Percentiles rank a stretch among this genome's conserved stretches.
Conservation (phyloP, 495 filamentous ascomycete genomes). For the Talaromyces proteolyticus region DNA sequence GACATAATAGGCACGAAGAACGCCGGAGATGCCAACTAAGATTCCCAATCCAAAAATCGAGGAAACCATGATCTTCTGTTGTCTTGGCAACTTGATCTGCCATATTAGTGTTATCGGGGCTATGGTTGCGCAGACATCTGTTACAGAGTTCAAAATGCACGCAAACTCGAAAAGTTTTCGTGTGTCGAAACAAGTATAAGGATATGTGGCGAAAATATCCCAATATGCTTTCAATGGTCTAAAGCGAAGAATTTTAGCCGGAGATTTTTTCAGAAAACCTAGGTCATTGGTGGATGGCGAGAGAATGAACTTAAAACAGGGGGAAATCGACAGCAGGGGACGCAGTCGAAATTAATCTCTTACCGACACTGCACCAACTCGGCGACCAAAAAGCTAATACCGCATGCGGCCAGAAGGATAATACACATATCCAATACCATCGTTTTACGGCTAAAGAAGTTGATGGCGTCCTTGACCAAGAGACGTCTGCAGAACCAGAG, state of each 20-base stretch:
- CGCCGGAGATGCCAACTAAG: constrained; percentile 50
- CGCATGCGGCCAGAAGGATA: constrained; percentile 34
- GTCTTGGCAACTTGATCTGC: constrained; percentile 45
- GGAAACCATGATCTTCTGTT: constrained; percentile 47
- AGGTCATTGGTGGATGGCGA: background rate
- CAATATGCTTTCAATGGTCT: constrained; percentile 52
- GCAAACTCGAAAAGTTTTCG: constrained; percentile 41
- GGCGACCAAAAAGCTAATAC: constrained; percentile 40
- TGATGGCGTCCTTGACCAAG: constrained; percentile 28
- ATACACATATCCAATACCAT: constrained; percentile 36
- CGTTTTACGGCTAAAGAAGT: constrained; percentile 28
- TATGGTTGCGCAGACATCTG: constrained; percentile 51
- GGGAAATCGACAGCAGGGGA: background rate
- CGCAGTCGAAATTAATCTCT: constrained; percentile 10
- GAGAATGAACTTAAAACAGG: background rate
- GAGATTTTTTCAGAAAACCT: background rate
- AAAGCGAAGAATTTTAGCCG: constrained; percentile 5
- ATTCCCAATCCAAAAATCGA: constrained; percentile 53
- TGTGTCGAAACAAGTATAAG: constrained; percentile 43
- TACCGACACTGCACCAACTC: constrained; percentile 53
- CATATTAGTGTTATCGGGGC: constrained; percentile 55
- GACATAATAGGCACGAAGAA: constrained; percentile 46
- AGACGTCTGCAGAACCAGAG: constrained; percentile 51
- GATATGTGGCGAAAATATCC: constrained; percentile 28
- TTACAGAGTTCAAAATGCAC: constrained; percentile 53